Percentiles rank a stretch among this genome's conserved stretches.
Conservation (phyloP, 2,329 filamentous ascomycete species). For the Gnomoniopsis sp. region DNA sequence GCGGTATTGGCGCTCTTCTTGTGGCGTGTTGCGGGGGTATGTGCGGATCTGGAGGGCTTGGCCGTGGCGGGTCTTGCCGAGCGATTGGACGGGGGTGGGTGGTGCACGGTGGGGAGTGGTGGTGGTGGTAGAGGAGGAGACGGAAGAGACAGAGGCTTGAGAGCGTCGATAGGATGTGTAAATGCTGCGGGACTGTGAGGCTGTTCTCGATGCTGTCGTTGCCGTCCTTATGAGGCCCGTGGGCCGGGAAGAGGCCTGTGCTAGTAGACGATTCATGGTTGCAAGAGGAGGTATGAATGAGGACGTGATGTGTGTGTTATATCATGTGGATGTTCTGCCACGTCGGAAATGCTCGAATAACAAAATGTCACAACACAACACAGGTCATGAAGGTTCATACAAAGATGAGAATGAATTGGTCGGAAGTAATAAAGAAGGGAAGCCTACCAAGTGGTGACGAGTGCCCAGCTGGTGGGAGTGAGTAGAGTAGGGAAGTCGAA, state of each 20-base stretch:
- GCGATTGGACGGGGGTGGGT: conserved; percentile 16
- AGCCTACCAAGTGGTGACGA: too few species aligned
- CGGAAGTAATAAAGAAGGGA: too few species aligned
- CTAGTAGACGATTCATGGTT: conserved; percentile 5
- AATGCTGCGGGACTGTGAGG: not conserved
- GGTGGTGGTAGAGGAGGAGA: not conserved
- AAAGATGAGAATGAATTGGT: too few species aligned
- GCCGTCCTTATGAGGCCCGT: not conserved
- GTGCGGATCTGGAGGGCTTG: conserved; percentile 31
- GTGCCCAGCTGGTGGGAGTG: too few species aligned
- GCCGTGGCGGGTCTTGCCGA: conserved; percentile 14
- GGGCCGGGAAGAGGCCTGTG: not conserved
- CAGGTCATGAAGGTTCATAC: too few species aligned
- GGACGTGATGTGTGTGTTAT: not conserved
- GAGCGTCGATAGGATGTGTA: not conserved
- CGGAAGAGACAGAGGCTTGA: conserved; percentile 6
- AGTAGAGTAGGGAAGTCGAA: too few species aligned
- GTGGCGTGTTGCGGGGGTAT: conserved; percentile 49
- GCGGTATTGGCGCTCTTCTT: conserved; percentile 53
- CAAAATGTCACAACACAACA: too few species aligned
- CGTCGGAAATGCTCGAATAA: too few species aligned
- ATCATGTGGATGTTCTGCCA: too few species aligned
- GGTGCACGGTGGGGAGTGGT: conserved; percentile 1
- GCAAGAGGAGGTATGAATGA: not conserved
- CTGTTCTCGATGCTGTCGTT: not conserved